Evolutionary conservation across 495 filamentous ascomycete genomes (phyloP).

Genomic region (Podospora sp.): DNA sequence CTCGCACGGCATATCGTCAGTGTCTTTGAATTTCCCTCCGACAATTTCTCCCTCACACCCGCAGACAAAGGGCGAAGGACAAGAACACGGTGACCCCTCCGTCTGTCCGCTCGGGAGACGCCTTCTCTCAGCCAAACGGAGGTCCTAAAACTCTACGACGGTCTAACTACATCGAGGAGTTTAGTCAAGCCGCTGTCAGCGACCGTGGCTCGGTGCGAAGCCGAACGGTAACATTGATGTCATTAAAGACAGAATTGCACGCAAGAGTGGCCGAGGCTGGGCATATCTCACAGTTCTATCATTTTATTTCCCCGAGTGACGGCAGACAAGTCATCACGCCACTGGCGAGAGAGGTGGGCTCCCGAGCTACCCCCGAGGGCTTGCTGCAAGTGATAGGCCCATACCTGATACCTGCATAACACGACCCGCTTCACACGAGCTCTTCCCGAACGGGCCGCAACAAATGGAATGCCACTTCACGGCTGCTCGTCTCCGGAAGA

Average conservation of each 20-base stretch:
- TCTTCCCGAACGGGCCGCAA: conserved; percentile 20
- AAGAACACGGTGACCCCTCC: background rate
- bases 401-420: conserved; percentile 13
- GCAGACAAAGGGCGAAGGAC: background rate
- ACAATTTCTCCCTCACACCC: conserved; percentile 10
- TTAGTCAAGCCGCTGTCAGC: background rate
- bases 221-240: background rate
- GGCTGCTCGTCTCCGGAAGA: conserved; percentile 32
- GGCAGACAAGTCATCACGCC: conserved; percentile 14
- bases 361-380: conserved; percentile 25
- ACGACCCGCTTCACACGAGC: background rate
- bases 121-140: background rate
- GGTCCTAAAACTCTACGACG: background rate
- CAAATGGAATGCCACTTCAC: conserved; percentile 23
- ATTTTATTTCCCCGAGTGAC: conserved; percentile 7
- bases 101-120: background rate
- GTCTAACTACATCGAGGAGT: background rate
- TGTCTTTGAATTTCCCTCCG: conserved; percentile 7
- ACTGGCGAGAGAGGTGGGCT: background rate
- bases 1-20: background rate
- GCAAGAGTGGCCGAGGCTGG: background rate
- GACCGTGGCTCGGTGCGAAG: background rate
- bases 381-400: conserved; percentile 3
- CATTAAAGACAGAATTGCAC: background rate
- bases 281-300: conserved; percentile 4